Conservation (phyloP, 2,329 filamentous ascomycete genomes). For the Sporothrix luriei region DNA sequence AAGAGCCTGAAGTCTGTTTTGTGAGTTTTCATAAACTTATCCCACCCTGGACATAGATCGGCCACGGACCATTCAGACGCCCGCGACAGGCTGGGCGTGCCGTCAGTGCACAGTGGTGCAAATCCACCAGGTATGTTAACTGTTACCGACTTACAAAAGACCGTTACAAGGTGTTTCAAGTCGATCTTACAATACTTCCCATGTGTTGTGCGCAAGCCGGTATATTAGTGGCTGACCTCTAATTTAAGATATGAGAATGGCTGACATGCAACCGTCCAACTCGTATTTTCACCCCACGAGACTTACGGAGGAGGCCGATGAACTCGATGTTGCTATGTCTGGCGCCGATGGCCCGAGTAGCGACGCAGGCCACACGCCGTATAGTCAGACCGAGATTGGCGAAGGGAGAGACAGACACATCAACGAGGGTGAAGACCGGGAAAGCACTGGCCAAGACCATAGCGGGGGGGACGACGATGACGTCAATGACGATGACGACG, state of each 20-base stretch:
- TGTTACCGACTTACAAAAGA: not conserved
- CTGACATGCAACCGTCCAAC: slow-evolving; percentile 42
- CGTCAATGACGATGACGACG: slow-evolving; percentile 40
- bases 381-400: not conserved
- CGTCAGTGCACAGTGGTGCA: slow-evolving; percentile 64
- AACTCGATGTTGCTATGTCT: slow-evolving; percentile 71
- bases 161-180: no score
- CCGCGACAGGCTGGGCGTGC: not conserved
- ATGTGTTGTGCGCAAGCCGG: no score
- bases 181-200: not conserved
- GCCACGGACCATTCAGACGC: not conserved
- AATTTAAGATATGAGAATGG: not conserved
- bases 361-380: slow-evolving; percentile 35
- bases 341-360: slow-evolving; percentile 62
- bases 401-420: slow-evolving; percentile 44
- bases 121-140: slow-evolving; percentile 47
- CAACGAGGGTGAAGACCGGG: not conserved
- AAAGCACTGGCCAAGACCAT: not conserved
- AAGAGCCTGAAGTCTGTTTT: slow-evolving; percentile 36
- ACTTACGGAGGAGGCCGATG: slow-evolving; percentile 52
- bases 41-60: not conserved
- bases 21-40: not conserved
- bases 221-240: not conserved
- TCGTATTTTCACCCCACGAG: slow-evolving; percentile 49
- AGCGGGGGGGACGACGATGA: slow-evolving; percentile 46